Percentiles rank a stretch among this genome's conserved stretches.
Evolutionary conservation across 176 grass and related monocot genomes (phyloP).

Genomic region (Ensete glaucum): DNA sequence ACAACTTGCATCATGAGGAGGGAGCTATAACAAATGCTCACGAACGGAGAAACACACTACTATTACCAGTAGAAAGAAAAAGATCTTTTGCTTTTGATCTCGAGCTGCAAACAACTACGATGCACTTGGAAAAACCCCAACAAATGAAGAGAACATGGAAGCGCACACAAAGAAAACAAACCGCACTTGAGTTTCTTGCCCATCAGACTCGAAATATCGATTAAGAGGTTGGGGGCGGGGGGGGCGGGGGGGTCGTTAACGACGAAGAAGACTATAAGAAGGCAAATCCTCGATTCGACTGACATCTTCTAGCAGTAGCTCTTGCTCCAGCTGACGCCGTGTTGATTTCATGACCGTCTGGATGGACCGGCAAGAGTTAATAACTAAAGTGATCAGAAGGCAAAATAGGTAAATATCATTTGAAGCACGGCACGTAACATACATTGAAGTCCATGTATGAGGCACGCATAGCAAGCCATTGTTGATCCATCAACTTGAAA

Average conservation of each 20-base stretch:
- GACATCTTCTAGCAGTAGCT: constrained; percentile 11
- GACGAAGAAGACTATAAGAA: constrained; percentile 16
- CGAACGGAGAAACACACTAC: no score
- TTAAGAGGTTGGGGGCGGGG: not conserved
- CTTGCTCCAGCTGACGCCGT: constrained; percentile 8
- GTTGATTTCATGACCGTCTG: constrained; percentile 19
- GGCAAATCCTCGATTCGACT: constrained; percentile 11
- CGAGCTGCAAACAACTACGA: no score
- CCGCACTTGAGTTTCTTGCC: not conserved
- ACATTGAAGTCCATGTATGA: constrained; percentile 24
- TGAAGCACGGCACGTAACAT: not conserved
- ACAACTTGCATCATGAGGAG: no score
- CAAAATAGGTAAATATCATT: not conserved
- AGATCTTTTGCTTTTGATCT: no score
- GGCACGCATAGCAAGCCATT: constrained; percentile 21
- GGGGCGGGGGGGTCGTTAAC: no score
- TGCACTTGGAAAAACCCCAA: no score
- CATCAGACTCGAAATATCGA: not conserved
- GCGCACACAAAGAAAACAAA: not conserved
- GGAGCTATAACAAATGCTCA: no score
- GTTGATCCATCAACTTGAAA: constrained; percentile 27
- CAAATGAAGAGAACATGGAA: not conserved
- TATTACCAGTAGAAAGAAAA: no score
- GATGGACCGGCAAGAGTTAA: not conserved
- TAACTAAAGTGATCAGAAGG: not conserved